Conservation (phyloP, 768 basidiomycete species). For the Tylopilus subfusipes region DNA sequence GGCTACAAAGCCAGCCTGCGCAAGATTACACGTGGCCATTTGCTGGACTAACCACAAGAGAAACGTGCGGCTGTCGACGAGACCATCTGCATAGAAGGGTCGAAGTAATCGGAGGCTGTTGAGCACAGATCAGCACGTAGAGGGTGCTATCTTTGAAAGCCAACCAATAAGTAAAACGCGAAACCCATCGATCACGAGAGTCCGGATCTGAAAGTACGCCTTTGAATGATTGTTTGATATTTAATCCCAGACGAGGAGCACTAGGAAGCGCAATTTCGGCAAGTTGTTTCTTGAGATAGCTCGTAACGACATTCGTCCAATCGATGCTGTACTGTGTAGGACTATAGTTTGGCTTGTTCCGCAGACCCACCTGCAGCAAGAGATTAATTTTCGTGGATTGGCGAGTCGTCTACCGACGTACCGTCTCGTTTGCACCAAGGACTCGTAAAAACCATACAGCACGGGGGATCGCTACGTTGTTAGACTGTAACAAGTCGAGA, state of each 20-base stretch:
- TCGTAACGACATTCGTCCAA: conserved; percentile 78
- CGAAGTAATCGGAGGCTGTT: conserved; percentile 65
- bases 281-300: conserved; percentile 81
- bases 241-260: conserved; percentile 69
- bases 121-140: conserved; percentile 1
- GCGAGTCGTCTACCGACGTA: conserved; percentile 26
- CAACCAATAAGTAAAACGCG: conserved; percentile 76
- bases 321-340: conserved; percentile 82
- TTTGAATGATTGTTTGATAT: conserved; percentile 83
- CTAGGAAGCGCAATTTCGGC: conserved; percentile 76
- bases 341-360: conserved; percentile 77
- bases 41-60: conserved; percentile 78
- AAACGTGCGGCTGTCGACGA: conserved; percentile 77
- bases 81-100: conserved; percentile 74
- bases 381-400: background rate
- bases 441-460: conserved; percentile 88
- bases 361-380: conserved; percentile 55
- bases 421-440: conserved; percentile 84
- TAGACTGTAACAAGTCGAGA: conserved; percentile 70
- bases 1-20: conserved; percentile 74
- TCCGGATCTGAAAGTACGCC: conserved; percentile 72
- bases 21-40: conserved; percentile 72
- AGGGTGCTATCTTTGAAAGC: conserved; percentile 3
- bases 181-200: conserved; percentile 70
- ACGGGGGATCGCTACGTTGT: conserved; percentile 73